These are phyloP conservation scores for Waitea zeae DNA, from an alignment of 1,284 basidiomycete species.

Conservation along the genomic window DNA sequence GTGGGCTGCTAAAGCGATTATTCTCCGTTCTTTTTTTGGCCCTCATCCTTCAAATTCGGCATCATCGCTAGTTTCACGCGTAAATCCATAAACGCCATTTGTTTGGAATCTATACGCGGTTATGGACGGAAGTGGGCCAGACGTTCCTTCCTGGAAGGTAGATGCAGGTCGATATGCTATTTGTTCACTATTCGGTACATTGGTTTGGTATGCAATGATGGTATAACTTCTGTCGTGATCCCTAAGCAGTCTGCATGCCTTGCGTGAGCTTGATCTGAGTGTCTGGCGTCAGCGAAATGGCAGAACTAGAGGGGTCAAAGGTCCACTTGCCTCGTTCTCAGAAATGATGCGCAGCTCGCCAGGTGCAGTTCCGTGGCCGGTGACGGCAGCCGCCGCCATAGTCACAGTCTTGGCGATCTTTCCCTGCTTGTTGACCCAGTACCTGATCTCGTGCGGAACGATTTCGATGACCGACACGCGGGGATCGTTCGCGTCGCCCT, in stretches of 20 bases:
- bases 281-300: neutral
- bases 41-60: too few species aligned
- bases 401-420: conserved; percentile 28
- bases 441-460: conserved; percentile 65
- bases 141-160: too few species aligned
- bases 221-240: too few species aligned
- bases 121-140: too few species aligned
- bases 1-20: too few species aligned
- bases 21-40: too few species aligned
- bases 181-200: too few species aligned
- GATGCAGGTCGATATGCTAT: too few species aligned
- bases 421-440: conserved; percentile 44
- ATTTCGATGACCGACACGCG: conserved; percentile 73
- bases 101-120: too few species aligned
- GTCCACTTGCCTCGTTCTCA: conserved; percentile 32
- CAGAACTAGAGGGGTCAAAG: neutral
- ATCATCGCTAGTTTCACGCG: too few species aligned
- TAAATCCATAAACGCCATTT: too few species aligned
- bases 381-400: conserved; percentile 32
- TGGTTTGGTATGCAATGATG: too few species aligned
- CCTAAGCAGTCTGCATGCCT: conserved; percentile 19
- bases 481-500: conserved; percentile 67
- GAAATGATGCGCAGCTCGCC: conserved; percentile 48
- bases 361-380: conserved; percentile 38
- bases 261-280: conserved; percentile 20